Base-by-base conservation (phyloP, 805 yeast species). In the Starmerella stellata region DNA sequence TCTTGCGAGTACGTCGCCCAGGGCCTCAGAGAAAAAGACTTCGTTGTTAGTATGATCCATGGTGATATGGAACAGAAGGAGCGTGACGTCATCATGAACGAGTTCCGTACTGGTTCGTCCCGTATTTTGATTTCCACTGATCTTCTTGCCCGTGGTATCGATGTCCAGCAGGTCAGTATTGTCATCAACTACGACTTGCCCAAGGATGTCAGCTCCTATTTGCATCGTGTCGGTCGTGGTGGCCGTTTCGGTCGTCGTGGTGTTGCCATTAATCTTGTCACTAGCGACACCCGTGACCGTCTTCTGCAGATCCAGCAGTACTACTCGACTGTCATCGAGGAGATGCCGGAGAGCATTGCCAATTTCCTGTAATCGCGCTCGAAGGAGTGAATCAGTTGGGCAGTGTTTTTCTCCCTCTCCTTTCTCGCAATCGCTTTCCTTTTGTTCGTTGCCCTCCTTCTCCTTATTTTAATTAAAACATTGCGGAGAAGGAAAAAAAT, bases 211-310 rank as follows among this genome's bases (percentile, higher is more conserved):
- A 95, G 85, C 63, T 85, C 81, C 68, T 87, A 90, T 61, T 78
- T 87, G 55, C 98, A 87, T 66, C 74, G 98, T 66, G 92, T 87
- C 55, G 98, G 98, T 62, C 75, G 98, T 66, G 81, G 93, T 52
- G 98, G 98, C 56, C 76, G 98, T 63, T 87, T 87, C 68, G 98
- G 98, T 59, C 74, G 98, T 63, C 87, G 85, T 66, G 98, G 98
- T 68, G 87, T 81, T 46, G 95, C 96, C 45, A 79, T 87, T 59
- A 90, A 85, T 68, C 79, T 87, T 56, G 76, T 85, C 52, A 85
- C 96, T 37, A 69, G 68, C 46, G 75, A 74, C 40, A 95, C 87
- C 58, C 68, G 69, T 47, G 67, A 70, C 48, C 69, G 69, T 56
- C 66, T 85, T 65, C 74, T 78, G 58, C 93, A 79, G 59, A 74